Evolutionary conservation across 768 basidiomycete genomes (phyloP).

Genomic region (Suillus luteus): DNA sequence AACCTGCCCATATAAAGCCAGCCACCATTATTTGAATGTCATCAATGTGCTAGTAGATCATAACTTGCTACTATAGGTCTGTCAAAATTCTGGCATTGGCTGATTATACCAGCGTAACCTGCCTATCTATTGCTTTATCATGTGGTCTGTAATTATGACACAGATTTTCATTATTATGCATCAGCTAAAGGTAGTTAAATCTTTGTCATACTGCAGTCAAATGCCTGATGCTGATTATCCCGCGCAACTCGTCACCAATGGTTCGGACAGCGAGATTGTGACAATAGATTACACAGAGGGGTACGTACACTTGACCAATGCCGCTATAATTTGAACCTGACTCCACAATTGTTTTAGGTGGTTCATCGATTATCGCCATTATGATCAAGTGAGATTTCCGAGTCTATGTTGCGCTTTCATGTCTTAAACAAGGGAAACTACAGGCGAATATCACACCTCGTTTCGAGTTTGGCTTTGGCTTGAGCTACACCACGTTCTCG

Average conservation of each 20-base stretch:
- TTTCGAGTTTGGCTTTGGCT: constrained; percentile 45
- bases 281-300: constrained; percentile 61
- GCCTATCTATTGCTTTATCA: too few relatives aligned
- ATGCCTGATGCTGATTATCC: constrained; percentile 67
- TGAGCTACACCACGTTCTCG: constrained; percentile 47
- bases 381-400: constrained; percentile 51
- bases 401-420: neutral
- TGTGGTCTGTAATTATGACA: too few relatives aligned
- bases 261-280: constrained; percentile 38
- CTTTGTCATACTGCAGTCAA: too few relatives aligned
- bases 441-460: constrained; percentile 67
- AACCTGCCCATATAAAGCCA: too few relatives aligned
- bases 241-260: constrained; percentile 48
- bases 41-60: too few relatives aligned
- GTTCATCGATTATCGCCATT: constrained; percentile 66
- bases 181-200: too few relatives aligned
- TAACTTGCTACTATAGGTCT: too few relatives aligned
- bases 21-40: too few relatives aligned
- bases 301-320: constrained; percentile 28
- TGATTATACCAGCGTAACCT: too few relatives aligned
- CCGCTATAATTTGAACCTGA: neutral
- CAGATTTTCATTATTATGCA: too few relatives aligned
- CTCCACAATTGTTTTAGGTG: constrained; percentile 34
- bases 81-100: too few relatives aligned
- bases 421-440: constrained; percentile 25